Evolutionary conservation across 2,329 filamentous ascomycete species (phyloP).

Genomic region (Colletotrichum siamense): DNA sequence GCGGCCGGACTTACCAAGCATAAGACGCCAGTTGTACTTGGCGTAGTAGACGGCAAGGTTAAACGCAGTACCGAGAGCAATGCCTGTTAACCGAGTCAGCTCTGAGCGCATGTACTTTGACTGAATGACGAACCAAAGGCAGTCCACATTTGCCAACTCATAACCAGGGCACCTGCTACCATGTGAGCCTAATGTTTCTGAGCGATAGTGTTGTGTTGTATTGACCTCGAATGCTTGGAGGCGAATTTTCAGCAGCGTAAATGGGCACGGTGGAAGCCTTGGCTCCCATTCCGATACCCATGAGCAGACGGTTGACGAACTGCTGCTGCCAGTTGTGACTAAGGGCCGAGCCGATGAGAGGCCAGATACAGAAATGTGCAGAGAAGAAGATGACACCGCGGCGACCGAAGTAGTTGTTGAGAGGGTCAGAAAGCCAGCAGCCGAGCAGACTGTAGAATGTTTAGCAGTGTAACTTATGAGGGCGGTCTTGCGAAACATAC

Average conservation of each 20-base stretch:
- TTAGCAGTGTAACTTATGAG: conserved; percentile 15
- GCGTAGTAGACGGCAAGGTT: conserved; percentile 51
- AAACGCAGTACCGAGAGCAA: conserved; percentile 58
- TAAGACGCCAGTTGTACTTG: conserved; percentile 41
- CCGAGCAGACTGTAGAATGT: conserved; percentile 45
- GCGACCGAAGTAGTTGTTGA: conserved; percentile 69
- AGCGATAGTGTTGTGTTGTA: not conserved
- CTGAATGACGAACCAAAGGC: conserved; percentile 37
- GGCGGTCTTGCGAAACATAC: conserved; percentile 21
- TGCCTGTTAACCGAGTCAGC: conserved; percentile 37
- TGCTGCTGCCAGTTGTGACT: conserved; percentile 71
- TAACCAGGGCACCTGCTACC: conserved; percentile 34
- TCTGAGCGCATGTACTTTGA: not conserved
- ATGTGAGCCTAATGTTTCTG: not conserved
- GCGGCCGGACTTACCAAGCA: conserved; percentile 26
- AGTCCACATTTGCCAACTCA: conserved; percentile 59
- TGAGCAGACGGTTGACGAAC: conserved; percentile 68
- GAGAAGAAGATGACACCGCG: conserved; percentile 72
- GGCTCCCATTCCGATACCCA: conserved; percentile 73
- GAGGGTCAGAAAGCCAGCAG: conserved; percentile 71
- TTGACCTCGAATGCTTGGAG: conserved; percentile 68
- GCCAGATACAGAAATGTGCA: conserved; percentile 63
- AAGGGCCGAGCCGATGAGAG: conserved; percentile 68
- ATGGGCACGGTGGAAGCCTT: conserved; percentile 73
- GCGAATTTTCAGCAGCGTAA: conserved; percentile 76